Evolutionary conservation across 1,139 yeast genomes (phyloP), one percentile per base, ranked within the genome.

Genomic region (Trichomonascaceae sp.): DNA sequence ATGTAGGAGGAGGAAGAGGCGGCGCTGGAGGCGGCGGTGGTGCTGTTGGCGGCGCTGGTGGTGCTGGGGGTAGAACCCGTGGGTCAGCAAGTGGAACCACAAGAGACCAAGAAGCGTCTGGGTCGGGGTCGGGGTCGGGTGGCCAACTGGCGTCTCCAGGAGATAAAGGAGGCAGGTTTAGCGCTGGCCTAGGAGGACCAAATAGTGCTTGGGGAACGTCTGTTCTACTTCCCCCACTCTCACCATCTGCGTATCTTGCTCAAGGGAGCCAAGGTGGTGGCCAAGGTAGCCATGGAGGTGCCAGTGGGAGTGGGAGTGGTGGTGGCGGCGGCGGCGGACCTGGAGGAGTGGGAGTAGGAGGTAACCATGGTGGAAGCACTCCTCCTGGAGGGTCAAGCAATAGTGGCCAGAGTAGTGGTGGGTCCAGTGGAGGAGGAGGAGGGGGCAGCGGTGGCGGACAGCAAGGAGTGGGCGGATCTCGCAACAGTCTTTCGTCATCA

Each of bases 221-320:
- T 23, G 31, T 45, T n/a, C 30, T 46, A 15, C 30, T 47, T n/a
- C 51, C 51, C 2, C 51, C 50, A 3, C 51, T 50, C 1, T 46
- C 50, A 6, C 51, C 51, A 1, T 47, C 49, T 4, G 42, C 44
- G 11, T 45, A 46, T 34, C 33, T 47, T 16, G 43, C 38, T 29
- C 9, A 11, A 8, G 23, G 23, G 23, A 6, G 11, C 23, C 6
- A 11, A 6, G 23, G 23, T 11, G 11, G 9, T 8, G 23, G 23
- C 11, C 6, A 11, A 6, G 11, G 23, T 11, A 11, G 23, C n/a
- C n/a, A n/a, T n/a, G 23, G 23, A 8, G 23, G 23, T 6, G 9
- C 6, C 23, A 20, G 23, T 11, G 23, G 23, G 9, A 20, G 9
- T 8, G 23, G 23, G 6, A 20, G 23, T 11, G 11, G 23, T 11